A percentile compares a stretch with the other conserved stretches of the same genome.
Evolutionary conservation across 805 yeast species (phyloP).

Genomic region (Vanderwaltozyma verrucispora): DNA sequence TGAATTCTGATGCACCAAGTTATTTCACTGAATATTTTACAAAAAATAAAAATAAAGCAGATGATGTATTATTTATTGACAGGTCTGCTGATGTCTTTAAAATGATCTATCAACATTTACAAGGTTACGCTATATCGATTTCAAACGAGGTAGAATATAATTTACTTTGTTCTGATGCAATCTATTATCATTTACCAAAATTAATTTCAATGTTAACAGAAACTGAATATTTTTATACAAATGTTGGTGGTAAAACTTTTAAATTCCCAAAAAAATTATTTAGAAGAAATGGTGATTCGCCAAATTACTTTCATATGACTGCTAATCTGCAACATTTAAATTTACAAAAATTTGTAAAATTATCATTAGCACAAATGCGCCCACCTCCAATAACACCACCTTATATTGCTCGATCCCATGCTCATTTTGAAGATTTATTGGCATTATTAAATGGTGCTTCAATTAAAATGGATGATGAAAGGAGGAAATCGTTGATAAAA

Average conservation of each 20-base stretch:
- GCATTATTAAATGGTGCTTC: constrained; percentile 45
- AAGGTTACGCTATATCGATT: constrained; percentile 66
- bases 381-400: constrained; percentile 70
- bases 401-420: constrained; percentile 41
- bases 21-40: constrained; percentile 68
- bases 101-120: constrained; percentile 59
- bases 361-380: constrained; percentile 39
- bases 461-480: constrained; percentile 40
- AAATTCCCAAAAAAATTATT: constrained; percentile 49
- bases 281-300: constrained; percentile 53
- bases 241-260: constrained; percentile 51
- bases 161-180: constrained; percentile 57
- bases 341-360: constrained; percentile 32
- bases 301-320: constrained; percentile 66
- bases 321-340: constrained; percentile 43
- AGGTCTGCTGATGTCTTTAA: constrained; percentile 62
- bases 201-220: constrained; percentile 39
- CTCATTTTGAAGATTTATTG: constrained; percentile 45
- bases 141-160: constrained; percentile 50
- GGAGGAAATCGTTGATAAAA: constrained; percentile 44
- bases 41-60: constrained; percentile 1
- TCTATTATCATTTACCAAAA: constrained; percentile 55
- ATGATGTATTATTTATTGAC: constrained; percentile 51
- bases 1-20: constrained; percentile 80
- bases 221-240: constrained; percentile 45